These are phyloP conservation scores for Nakazawaea populi DNA, from an alignment of 805 yeast species.

Conservation along the genomic window DNA sequence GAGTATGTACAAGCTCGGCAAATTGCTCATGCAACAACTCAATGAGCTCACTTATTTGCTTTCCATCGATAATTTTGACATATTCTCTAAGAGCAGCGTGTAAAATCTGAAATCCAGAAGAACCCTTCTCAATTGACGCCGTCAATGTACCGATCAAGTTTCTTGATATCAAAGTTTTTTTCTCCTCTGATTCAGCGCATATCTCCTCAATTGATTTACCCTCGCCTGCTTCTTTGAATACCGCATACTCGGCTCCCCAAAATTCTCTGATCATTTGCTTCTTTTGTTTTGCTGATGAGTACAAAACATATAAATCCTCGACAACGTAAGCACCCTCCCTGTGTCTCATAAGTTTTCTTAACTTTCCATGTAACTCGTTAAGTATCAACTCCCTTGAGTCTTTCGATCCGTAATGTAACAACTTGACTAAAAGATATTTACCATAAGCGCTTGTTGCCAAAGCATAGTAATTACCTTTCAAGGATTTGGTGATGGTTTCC, in stretches of 20 bases:
- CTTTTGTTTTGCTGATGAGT: constrained; percentile 79
- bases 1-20: constrained; percentile 93
- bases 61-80: constrained; percentile 60
- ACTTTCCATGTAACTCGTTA: constrained; percentile 83
- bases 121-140: constrained; percentile 91
- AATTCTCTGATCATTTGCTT: constrained; percentile 91
- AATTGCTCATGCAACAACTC: constrained; percentile 81
- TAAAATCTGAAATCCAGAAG: constrained; percentile 91
- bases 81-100: constrained; percentile 96
- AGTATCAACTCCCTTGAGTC: constrained; percentile 70
- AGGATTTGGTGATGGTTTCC: constrained; percentile 55
- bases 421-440: constrained; percentile 81
- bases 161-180: constrained; percentile 64
- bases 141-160: constrained; percentile 80
- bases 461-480: constrained; percentile 72
- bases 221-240: constrained; percentile 72
- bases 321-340: constrained; percentile 97
- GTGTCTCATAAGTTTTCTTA: constrained; percentile 90
- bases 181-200: constrained; percentile 64
- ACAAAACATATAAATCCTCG: constrained; percentile 84
- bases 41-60: constrained; percentile 73
- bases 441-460: constrained; percentile 93
- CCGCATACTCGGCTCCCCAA: constrained; percentile 94
- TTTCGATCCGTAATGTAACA: constrained; percentile 87
- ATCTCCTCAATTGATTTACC: constrained; percentile 61